Evolutionary conservation across 139 green algal species (phyloP).

Genomic region (Micractinium sp.): DNA sequence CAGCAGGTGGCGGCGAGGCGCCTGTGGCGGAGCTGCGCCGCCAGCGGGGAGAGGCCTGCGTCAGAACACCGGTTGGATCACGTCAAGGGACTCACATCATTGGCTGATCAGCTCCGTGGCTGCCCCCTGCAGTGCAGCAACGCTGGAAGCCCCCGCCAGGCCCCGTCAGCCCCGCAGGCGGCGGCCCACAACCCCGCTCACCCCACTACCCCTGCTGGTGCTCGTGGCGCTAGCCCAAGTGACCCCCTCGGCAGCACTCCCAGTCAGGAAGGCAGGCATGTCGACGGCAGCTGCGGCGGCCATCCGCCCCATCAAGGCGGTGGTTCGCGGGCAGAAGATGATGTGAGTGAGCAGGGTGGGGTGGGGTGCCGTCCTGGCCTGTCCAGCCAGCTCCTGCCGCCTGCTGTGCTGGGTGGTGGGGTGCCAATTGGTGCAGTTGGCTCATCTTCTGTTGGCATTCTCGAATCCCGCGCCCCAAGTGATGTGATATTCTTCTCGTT

Average conservation of each 20-base stretch:
- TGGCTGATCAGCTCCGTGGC: background rate
- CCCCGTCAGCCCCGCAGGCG: background rate
- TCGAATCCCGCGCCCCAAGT: no score
- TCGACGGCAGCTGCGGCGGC: background rate
- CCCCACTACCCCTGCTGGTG: background rate
- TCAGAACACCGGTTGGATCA: no score
- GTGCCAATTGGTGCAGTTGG: background rate
- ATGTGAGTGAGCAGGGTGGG: background rate
- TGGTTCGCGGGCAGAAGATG: conserved; percentile 75
- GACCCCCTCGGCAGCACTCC: background rate
- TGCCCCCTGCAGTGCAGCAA: background rate
- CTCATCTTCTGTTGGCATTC: no score
- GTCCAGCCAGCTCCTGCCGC: no score
- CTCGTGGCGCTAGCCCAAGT: background rate
- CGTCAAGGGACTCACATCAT: no score
- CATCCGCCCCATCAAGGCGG: conserved; percentile 45
- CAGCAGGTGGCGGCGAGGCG: no score
- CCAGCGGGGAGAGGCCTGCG: no score
- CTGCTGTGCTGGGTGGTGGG: background rate
- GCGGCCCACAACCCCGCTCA: background rate
- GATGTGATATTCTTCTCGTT: background rate
- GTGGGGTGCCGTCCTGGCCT: no score
- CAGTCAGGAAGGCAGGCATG: background rate
- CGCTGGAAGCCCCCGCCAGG: background rate
- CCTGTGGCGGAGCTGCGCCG: no score